Base-by-base conservation (phyloP, 208 protist species). In the Leishmania amazonensis region DNA sequence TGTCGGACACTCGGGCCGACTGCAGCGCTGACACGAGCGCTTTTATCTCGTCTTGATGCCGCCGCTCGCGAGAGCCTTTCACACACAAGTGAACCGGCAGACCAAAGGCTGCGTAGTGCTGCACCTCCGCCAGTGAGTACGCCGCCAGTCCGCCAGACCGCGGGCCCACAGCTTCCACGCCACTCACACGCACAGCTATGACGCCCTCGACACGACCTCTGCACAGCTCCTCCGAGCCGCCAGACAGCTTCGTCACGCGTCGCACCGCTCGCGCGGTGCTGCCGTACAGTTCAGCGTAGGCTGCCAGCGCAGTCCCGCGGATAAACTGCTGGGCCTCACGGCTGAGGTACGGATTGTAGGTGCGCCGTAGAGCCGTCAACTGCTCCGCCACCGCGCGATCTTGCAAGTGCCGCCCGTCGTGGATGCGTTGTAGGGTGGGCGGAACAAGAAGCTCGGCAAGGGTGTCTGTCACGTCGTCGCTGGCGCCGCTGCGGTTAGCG, bases 251-350 rank as follows among this genome's bases (percentile, higher is more conserved):
- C 38, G 80, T 85, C 72, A 85, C 53, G 35, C 77, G 84, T 11
- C 84, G 79, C 35, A 80, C 75, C 1, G 83, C 83, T n/a, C 74
- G 78, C 5, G 83, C 78, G 21, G 78, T 77, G 49, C 35, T 76
- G 51, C 89, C 92, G 86, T 96, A 97, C n/a, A 96, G 75, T 79
- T 96, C 92, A 11, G 91, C 90, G 79, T 96, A 95, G 38, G 89
- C 91, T 19, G 94, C 94, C 45, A 90, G 21, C 21, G 90, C 88
- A n/a, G 91, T 88, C 51, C 79, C 78, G 78, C 94, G 90, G 31
- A 94, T 74, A 87, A 97, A 96, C 64, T 90, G 92, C 45, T 83
- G 62, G 11, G 89, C 84, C 71, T 97, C 91, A 45, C 89, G 85
- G 28, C 87, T 89, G 45, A 95, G 87, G 77, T 93, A 94, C 28